These are phyloP conservation scores for Aspergillus egyptiacus DNA, from an alignment of 495 filamentous ascomycete species.

Conservation along the genomic window DNA sequence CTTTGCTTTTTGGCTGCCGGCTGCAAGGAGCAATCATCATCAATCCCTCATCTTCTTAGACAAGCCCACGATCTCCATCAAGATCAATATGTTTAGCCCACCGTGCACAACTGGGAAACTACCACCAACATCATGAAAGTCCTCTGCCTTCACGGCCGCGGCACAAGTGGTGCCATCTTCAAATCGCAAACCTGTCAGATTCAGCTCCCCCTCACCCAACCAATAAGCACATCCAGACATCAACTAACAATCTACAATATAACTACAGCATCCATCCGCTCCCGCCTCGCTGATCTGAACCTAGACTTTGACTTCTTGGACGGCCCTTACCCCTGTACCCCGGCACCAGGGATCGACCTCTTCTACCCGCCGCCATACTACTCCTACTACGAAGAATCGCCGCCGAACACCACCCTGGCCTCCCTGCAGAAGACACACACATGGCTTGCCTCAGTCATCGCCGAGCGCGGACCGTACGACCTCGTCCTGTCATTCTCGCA, in stretches of 20 bases:
- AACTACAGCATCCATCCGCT: slow-evolving; percentile 34
- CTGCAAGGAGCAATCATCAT: slow-evolving; percentile 2
- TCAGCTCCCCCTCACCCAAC: slow-evolving; percentile 15
- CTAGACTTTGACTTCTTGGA: slow-evolving; percentile 54
- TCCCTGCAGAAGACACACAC: slow-evolving; percentile 33
- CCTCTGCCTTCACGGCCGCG: slow-evolving; percentile 59
- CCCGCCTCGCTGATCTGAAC: slow-evolving; percentile 27
- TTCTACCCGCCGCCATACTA: slow-evolving; percentile 47
- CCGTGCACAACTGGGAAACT: neutral
- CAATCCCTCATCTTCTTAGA: neutral
- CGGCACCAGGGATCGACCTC: slow-evolving; percentile 49
- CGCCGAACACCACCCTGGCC: slow-evolving; percentile 16
- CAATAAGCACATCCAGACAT: no score
- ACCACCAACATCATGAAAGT: slow-evolving; percentile 43
- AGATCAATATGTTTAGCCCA: neutral
- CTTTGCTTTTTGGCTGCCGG: neutral
- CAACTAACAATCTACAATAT: neutral
- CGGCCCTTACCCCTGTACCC: slow-evolving; percentile 35
- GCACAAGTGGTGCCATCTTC: slow-evolving; percentile 54
- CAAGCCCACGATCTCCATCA: no score
- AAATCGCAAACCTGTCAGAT: slow-evolving; percentile 51
- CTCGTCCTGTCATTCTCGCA: slow-evolving; percentile 56
- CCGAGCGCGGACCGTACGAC: slow-evolving; percentile 53
- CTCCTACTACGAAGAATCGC: slow-evolving; percentile 40
- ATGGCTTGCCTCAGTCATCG: slow-evolving; percentile 45